Evolutionary conservation across 331 rosid species (phyloP).

Genomic region (Pyracantha coccinea): DNA sequence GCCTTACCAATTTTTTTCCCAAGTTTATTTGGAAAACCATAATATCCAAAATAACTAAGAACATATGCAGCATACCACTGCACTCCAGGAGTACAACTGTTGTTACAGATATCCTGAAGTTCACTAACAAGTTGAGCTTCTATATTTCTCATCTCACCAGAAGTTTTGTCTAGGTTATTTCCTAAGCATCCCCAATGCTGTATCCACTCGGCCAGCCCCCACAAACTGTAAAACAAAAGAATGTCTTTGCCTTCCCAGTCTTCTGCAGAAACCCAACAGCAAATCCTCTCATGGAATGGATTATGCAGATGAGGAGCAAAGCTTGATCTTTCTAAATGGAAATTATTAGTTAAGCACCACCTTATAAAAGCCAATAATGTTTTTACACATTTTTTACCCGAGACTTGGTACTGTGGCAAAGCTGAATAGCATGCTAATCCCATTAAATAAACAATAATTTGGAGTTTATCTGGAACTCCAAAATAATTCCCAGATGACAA

Average conservation of each 20-base stretch:
- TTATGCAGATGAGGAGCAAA: constrained; percentile 46
- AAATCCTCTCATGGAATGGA: constrained; percentile 37
- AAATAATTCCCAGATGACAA: constrained; percentile 38
- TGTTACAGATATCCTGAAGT: constrained; percentile 44
- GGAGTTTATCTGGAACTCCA: constrained; percentile 39
- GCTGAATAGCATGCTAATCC: constrained; percentile 49
- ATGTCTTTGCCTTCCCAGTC: constrained; percentile 76
- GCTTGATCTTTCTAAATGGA: constrained; percentile 35
- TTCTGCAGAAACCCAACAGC: constrained; percentile 49
- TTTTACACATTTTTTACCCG: constrained; percentile 31
- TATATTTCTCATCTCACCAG: constrained; percentile 16
- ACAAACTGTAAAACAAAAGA: constrained; percentile 56
- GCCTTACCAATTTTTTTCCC: constrained; percentile 56
- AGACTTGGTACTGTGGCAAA: constrained; percentile 39
- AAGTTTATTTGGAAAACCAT: constrained; percentile 73
- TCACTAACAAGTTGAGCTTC: constrained; percentile 39
- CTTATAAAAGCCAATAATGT: constrained; percentile 32
- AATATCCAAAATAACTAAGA: constrained; percentile 59
- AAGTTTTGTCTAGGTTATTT: constrained; percentile 20
- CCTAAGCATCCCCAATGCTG: constrained; percentile 25
- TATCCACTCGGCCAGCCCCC: constrained; percentile 64
- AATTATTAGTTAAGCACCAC: constrained; percentile 46
- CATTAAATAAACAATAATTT: constrained; percentile 42
- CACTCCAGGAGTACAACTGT: constrained; percentile 45
- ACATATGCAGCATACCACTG: constrained; percentile 66